phyloP scores from a whole-genome alignment of 1,284 basidiomycete genomes.

The Lentinula novae-zelandiae region DNA sequence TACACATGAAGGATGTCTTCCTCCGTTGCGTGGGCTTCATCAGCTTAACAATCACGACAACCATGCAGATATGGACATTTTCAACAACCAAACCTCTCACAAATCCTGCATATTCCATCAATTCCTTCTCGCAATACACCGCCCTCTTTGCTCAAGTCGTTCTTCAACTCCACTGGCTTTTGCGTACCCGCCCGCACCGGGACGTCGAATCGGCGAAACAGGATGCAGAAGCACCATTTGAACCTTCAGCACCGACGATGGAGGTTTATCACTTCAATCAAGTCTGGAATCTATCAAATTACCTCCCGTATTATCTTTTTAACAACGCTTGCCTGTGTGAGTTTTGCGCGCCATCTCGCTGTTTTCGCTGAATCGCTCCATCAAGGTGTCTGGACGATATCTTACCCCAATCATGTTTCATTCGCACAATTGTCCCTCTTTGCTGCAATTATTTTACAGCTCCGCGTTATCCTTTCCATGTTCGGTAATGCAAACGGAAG shows the following conservation, averaged over 20 bases:
- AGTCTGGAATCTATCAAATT: background rate
- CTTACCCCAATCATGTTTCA: background rate
- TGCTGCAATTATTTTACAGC: background rate
- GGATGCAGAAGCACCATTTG: background rate
- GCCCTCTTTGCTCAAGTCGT: background rate
- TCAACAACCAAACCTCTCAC: background rate
- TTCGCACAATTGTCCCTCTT: slow-evolving; percentile 2
- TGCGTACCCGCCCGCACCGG: background rate
- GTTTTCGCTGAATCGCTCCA: background rate
- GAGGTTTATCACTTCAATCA: no score
- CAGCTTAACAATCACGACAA: background rate
- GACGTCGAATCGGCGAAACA: background rate
- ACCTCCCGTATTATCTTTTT: slow-evolving; percentile 1
- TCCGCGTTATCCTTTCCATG: background rate
- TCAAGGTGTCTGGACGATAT: slow-evolving; percentile 2
- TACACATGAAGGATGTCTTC: background rate
- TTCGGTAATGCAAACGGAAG: background rate
- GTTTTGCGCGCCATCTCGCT: background rate
- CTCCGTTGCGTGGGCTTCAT: background rate
- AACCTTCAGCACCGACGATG: background rate
- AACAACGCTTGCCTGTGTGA: slow-evolving; percentile 5
- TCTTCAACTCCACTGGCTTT: slow-evolving; percentile 7
- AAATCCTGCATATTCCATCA: background rate
- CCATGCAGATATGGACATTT: background rate
- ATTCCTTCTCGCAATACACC: background rate